phyloP scores from a whole-genome alignment of 495 filamentous ascomycete species.

The Penicillium parvum region DNA sequence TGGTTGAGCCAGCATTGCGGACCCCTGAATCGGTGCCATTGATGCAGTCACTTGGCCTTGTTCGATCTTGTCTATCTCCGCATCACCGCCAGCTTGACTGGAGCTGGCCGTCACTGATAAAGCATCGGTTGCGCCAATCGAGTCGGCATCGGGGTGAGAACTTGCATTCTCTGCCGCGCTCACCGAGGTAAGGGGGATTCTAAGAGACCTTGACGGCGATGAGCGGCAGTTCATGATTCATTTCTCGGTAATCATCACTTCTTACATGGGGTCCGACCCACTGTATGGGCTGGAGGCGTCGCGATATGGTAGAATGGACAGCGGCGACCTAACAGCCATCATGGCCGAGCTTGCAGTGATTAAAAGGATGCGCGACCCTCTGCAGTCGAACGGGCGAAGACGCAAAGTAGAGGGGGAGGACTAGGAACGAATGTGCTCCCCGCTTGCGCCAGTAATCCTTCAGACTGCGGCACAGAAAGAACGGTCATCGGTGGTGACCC shows the following conservation, averaged over 20 bases:
- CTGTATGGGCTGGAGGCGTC: slow-evolving; percentile 17
- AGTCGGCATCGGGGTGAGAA: not conserved
- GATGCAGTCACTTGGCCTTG: not conserved
- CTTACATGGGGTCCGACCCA: slow-evolving; percentile 19
- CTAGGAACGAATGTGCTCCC: too few species aligned
- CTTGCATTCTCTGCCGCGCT: slow-evolving; percentile 2
- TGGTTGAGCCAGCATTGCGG: slow-evolving; percentile 12
- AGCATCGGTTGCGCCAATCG: slow-evolving; percentile 1
- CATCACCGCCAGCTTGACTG: too few species aligned
- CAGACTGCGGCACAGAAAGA: not conserved
- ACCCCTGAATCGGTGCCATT: slow-evolving; percentile 4
- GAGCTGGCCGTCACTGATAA: not conserved
- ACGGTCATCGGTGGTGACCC: not conserved
- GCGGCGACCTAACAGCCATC: slow-evolving; percentile 34
- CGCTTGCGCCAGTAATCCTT: too few species aligned
- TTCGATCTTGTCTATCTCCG: not conserved
- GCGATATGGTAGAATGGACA: slow-evolving; percentile 23
- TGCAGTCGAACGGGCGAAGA: too few species aligned
- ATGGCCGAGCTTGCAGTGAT: slow-evolving; percentile 11
- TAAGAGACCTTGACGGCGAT: slow-evolving; percentile 8
- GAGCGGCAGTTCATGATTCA: not conserved
- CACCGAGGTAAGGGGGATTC: not conserved
- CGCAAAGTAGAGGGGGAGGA: too few species aligned
- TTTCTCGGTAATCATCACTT: not conserved
- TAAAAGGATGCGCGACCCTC: not conserved